Conservation (phyloP, 352 stramenopile species). For the Globisporangium carolinianum region DNA sequence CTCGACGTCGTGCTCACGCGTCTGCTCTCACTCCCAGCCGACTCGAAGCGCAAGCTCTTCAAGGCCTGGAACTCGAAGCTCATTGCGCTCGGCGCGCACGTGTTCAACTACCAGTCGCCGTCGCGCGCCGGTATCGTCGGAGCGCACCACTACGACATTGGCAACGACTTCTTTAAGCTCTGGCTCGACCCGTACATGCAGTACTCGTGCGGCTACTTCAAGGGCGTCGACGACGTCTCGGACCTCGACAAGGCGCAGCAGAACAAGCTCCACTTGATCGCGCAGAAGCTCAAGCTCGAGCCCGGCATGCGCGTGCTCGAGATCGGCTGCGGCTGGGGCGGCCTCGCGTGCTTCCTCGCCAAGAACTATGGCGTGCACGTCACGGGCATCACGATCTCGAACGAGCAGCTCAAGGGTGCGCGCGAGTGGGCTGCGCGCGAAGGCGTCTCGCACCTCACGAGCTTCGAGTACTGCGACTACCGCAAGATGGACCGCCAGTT, state of each 20-base stretch:
- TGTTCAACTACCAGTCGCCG: slow-evolving; percentile 87
- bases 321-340: slow-evolving; percentile 88
- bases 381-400: slow-evolving; percentile 87
- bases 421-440: slow-evolving; percentile 71
- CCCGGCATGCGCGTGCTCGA: slow-evolving; percentile 81
- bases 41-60: slow-evolving; percentile 79
- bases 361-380: slow-evolving; percentile 85
- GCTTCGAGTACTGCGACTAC: slow-evolving; percentile 90
- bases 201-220: slow-evolving; percentile 85
- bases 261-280: slow-evolving; percentile 86
- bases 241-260: slow-evolving; percentile 79
- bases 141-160: slow-evolving; percentile 83
- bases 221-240: slow-evolving; percentile 58
- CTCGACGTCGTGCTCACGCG: slow-evolving; percentile 73
- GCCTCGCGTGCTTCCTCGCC: slow-evolving; percentile 81
- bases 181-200: slow-evolving; percentile 86
- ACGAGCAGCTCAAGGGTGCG: slow-evolving; percentile 86
- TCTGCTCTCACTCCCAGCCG: slow-evolving; percentile 54
- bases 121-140: slow-evolving; percentile 77
- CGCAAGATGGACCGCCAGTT: slow-evolving; percentile 84
- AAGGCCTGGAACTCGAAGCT: slow-evolving; percentile 86
- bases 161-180: slow-evolving; percentile 88
- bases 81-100: slow-evolving; percentile 57
- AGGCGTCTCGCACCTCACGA: slow-evolving; percentile 77
- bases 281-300: slow-evolving; percentile 82